A percentile compares a stretch with the other conserved stretches of the same genome.
phyloP scores from a whole-genome alignment of 1,139 yeast genomes.

The Wickerhamiella infanticola region DNA sequence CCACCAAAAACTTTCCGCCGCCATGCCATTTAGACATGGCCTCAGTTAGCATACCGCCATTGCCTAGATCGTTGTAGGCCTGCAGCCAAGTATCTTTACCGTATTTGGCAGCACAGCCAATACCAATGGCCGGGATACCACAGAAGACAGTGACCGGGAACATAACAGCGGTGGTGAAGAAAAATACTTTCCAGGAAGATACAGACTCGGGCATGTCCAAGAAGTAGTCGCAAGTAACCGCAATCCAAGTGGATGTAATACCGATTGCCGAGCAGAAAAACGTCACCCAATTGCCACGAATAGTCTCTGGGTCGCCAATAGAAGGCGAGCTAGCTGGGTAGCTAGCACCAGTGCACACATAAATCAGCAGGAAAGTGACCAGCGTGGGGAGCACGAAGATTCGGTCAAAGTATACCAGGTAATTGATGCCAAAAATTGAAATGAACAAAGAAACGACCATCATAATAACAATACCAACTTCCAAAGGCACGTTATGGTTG shows the following conservation, averaged over 20 bases:
- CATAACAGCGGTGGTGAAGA: constrained; percentile 53
- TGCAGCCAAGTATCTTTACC: constrained; percentile 40
- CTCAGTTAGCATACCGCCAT: constrained; percentile 61
- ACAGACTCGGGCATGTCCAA: constrained; percentile 66
- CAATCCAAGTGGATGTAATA: constrained; percentile 82
- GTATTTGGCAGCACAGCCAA: constrained; percentile 49
- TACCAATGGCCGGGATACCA: constrained; percentile 54
- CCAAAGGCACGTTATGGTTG: constrained; percentile 49
- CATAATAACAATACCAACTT: constrained; percentile 60
- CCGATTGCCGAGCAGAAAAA: constrained; percentile 65
- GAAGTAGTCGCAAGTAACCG: constrained; percentile 62
- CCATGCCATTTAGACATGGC: constrained; percentile 67
- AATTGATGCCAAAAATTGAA: constrained; percentile 62
- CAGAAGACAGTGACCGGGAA: constrained; percentile 46
- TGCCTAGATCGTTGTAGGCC: constrained; percentile 44
- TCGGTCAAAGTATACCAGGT: constrained; percentile 53
- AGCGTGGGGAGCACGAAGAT: constrained; percentile 55
- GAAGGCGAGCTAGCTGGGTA: constrained; percentile 30
- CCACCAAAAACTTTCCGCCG: constrained; percentile 59
- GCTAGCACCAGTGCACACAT: constrained; percentile 39
- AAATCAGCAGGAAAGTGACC: constrained; percentile 51
- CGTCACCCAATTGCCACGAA: constrained; percentile 34
- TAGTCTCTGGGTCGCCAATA: constrained; percentile 29
- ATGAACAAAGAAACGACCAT: constrained; percentile 47
- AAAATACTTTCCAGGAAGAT: constrained; percentile 40